Evolutionary conservation across 768 basidiomycete species (phyloP), one percentile per base, ranked within the genome.

Genomic region (Termitomyces bulborhizus): DNA sequence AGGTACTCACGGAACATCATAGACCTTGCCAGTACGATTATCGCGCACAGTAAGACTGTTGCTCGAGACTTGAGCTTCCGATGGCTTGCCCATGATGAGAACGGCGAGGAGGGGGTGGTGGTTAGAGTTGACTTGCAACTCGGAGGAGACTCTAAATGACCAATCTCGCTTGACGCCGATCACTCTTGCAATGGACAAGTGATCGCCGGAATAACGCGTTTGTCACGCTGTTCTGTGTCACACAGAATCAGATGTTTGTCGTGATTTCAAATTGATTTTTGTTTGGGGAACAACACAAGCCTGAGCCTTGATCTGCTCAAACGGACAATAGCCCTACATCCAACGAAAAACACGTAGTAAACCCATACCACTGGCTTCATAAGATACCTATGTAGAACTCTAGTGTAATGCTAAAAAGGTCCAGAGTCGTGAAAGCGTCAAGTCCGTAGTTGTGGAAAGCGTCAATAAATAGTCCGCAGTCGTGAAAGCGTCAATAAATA

Each of bases 1-100:
- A 12, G 12, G 24, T 32, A 78, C 88, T 66, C 57, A 92, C 89
- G 86, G 86, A 46, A 93, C 73, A 29, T 71, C 80, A 71, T 86
- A 87, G 3, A 80, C 78, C 67, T 85, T 88, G 29, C 90, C 90
- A 2, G 93, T 94, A 54, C 93, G 84, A 68, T 94, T 91, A 73
- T 94, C 93, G 55, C 71, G 73, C 63, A 94, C 83, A 6, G 85
- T 86, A 46, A 93, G 74, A 56, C 68, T 72, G 57, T 75, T 71
- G 44, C 11, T 59, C 6, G 57, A 50, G 41, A 21, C 54, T n/a
- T 56, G 18, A 3, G 52, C 45, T 21, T 59, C 57, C 6, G 56
- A 16, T 16, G 60, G 45, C 52, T 53, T 55, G 43, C 62, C 64
- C 64, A 65, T 65, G 40, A 43, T 40, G 48, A 45, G 15, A 32